Conservation (phyloP, 73 alveolate species). For the Tetrahymena thermophila region DNA sequence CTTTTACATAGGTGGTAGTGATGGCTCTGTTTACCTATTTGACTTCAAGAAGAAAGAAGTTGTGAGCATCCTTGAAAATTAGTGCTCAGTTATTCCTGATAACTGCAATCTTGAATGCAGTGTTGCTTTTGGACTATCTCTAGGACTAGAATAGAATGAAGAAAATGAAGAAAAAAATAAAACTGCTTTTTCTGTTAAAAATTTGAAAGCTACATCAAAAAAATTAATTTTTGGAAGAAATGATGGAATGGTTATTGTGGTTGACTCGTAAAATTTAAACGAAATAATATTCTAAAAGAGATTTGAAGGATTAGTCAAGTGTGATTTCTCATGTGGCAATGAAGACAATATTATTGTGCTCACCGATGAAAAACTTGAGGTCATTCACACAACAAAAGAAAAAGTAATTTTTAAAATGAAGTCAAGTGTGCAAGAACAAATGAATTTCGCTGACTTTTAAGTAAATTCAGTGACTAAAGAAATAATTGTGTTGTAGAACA, state of each 20-base stretch:
- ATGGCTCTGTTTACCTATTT: not conserved
- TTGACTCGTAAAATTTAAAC: not conserved
- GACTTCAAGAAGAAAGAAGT: not conserved
- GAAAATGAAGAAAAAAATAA: not conserved
- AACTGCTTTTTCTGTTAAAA: not conserved
- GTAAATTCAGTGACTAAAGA: not conserved
- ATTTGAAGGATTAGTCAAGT: not conserved
- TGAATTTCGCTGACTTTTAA: not conserved
- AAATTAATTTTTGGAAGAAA: not conserved
- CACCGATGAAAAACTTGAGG: not conserved
- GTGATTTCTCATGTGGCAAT: not conserved
- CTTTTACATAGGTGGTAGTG: not conserved
- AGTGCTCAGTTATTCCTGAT: not conserved
- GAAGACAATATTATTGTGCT: not conserved
- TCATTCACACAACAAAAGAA: not conserved
- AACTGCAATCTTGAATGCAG: not conserved
- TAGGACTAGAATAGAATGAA: not conserved
- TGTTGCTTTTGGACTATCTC: not conserved
- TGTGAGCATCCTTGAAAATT: not conserved
- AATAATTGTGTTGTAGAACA: not conserved
- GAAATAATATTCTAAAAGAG: not conserved
- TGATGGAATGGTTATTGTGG: not conserved
- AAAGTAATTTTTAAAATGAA: not conserved
- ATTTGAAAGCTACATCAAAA: not conserved
- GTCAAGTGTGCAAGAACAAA: not conserved